Conservation (phyloP, 495 filamentous ascomycete genomes). For the Cercophora samala region DNA sequence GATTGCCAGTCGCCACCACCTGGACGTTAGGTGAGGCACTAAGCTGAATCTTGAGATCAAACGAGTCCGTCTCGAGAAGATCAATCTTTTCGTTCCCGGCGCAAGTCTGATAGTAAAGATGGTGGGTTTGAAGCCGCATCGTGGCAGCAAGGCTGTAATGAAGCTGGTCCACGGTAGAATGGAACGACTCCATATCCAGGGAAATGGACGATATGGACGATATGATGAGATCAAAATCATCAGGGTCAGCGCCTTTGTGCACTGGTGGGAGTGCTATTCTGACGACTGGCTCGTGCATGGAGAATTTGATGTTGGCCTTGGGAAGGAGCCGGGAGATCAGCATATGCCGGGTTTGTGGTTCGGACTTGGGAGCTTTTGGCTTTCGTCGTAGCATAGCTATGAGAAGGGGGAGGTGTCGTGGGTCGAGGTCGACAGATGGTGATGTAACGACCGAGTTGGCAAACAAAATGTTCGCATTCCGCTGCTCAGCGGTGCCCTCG, state of each 20-base stretch:
- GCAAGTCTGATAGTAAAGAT: conserved; percentile 92
- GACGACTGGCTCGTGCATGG: conserved; percentile 91
- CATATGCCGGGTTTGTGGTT: conserved; percentile 50
- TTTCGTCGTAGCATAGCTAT: conserved; percentile 66
- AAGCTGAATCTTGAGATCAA: conserved; percentile 81
- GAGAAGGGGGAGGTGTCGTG: conserved; percentile 82
- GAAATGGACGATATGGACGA: conserved; percentile 90
- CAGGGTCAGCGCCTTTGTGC: conserved; percentile 58
- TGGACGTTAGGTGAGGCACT: conserved; percentile 82
- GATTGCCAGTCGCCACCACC: conserved; percentile 71
- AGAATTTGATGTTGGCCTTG: conserved; percentile 92
- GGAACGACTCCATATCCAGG: conserved; percentile 87
- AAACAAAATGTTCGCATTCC: conserved; percentile 94
- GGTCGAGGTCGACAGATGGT: conserved; percentile 91
- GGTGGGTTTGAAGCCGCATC: conserved; percentile 78
- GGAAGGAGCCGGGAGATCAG: conserved; percentile 88
- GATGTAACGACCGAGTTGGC: conserved; percentile 95
- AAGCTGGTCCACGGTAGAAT: conserved; percentile 77
- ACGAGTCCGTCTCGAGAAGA: conserved; percentile 75
- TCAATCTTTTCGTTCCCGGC: conserved; percentile 71
- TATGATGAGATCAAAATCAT: conserved; percentile 91
- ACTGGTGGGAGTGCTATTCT: conserved; percentile 77
- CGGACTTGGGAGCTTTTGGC: conserved; percentile 50
- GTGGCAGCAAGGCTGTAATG: conserved; percentile 83
- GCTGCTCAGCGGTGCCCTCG: conserved; percentile 71